These are phyloP conservation scores for Aurantiochytrium sp. DNA, from an alignment of 108 stramenopile genomes.

Conservation along the genomic window DNA sequence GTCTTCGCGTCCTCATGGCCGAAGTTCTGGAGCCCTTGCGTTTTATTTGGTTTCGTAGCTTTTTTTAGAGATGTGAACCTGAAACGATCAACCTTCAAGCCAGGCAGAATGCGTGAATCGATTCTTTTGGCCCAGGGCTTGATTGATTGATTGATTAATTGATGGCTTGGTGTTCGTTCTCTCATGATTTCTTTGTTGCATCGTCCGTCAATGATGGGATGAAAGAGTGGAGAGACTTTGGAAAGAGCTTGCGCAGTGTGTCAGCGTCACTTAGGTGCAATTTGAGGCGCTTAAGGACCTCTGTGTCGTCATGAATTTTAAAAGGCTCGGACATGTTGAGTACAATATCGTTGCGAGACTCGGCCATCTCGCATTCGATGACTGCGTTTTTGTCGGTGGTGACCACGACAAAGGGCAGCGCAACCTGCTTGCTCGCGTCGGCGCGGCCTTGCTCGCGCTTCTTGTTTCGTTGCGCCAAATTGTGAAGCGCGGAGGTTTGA, in stretches of 20 bases:
- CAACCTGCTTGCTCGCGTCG: not conserved
- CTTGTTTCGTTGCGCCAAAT: not conserved
- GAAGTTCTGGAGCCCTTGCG: too few species aligned
- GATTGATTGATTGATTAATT: too few species aligned
- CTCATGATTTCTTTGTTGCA: not conserved
- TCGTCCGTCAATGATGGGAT: not conserved
- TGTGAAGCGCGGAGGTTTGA: not conserved
- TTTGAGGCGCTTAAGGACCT: not conserved
- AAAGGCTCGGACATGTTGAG: not conserved
- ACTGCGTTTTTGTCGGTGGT: not conserved
- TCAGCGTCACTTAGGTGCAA: not conserved
- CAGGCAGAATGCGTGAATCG: too few species aligned
- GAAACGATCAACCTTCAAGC: too few species aligned
- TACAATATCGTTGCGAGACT: not conserved
- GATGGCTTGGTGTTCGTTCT: too few species aligned
- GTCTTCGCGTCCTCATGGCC: too few species aligned
- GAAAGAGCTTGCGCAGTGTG: not conserved
- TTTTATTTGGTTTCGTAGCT: too few species aligned
- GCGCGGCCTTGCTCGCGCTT: not conserved
- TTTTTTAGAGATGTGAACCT: too few species aligned
- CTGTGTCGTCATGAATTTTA: not conserved
- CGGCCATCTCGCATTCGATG: slow-evolving; percentile 9
- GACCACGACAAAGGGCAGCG: slow-evolving; percentile 6
- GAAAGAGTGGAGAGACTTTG: not conserved
- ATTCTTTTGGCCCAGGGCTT: too few species aligned